These are phyloP conservation scores for Entoloma clypeatum DNA, from an alignment of 1,284 basidiomycete genomes.

Conservation along the genomic window DNA sequence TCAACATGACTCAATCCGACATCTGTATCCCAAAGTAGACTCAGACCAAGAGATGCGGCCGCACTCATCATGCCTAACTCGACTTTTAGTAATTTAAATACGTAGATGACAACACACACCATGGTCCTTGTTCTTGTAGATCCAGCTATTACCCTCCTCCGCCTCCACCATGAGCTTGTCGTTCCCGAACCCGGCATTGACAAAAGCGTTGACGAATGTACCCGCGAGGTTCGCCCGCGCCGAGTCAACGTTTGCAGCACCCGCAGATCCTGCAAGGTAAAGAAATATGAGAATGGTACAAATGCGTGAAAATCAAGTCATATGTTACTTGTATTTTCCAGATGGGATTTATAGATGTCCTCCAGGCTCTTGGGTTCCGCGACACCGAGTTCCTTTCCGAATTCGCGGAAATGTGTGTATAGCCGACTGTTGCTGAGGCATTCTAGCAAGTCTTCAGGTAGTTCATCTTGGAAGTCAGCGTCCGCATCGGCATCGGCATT, in stretches of 20 bases:
- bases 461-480: constrained; percentile 52
- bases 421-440: constrained; percentile 84
- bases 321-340: constrained; percentile 79
- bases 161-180: constrained; percentile 98
- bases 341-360: constrained; percentile 96
- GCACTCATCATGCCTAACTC: constrained; percentile 90
- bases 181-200: constrained; percentile 98
- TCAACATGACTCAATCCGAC: constrained; percentile 93
- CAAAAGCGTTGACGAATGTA: constrained; percentile 98
- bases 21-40: constrained; percentile 96
- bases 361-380: constrained; percentile 89
- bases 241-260: constrained; percentile 81
- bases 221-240: constrained; percentile 93
- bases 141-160: constrained; percentile 95
- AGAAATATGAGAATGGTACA: background rate
- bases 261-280: constrained; percentile 46
- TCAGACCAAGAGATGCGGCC: constrained; percentile 90
- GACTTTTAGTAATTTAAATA: constrained; percentile 1
- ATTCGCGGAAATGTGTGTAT: constrained; percentile 84
- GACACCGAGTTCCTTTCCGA: constrained; percentile 94
- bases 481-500: constrained; percentile 56
- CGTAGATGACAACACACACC: constrained; percentile 57
- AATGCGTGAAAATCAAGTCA: background rate
- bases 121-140: constrained; percentile 99
- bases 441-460: constrained; percentile 81